These are phyloP conservation scores for Backusella mclennaniae DNA, from an alignment of 192 early-diverging fungal genomes.

Conservation along the genomic window DNA sequence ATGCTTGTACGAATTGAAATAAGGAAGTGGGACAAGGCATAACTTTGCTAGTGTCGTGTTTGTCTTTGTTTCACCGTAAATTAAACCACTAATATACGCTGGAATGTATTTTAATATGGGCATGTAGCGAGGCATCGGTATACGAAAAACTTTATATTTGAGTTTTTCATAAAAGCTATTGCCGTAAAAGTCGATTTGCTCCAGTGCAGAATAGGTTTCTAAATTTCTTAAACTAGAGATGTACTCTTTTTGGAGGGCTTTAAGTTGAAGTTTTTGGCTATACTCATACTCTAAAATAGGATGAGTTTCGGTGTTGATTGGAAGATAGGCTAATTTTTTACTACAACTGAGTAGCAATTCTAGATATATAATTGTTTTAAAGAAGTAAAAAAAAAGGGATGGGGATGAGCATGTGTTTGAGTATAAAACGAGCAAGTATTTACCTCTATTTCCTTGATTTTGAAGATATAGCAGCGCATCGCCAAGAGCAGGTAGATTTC, in stretches of 20 bases:
- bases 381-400: too few relatives aligned
- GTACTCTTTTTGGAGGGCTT: not conserved
- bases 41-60: not conserved
- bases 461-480: conserved; percentile 7
- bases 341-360: not conserved
- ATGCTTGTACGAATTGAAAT: not conserved
- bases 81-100: not conserved
- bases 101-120: not conserved
- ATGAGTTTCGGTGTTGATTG: not conserved
- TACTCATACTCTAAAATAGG: not conserved
- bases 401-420: not conserved
- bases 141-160: not conserved
- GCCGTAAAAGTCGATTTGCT: not conserved
- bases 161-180: not conserved
- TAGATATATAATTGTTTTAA: not conserved
- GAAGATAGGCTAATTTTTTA: not conserved
- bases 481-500: not conserved
- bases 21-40: not conserved
- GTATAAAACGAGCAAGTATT: not conserved
- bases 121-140: not conserved
- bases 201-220: not conserved
- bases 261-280: not conserved
- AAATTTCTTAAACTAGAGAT: not conserved
- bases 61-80: not conserved
- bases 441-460: conserved; percentile 7